These are phyloP conservation scores for Lichtheimia ornata DNA, from an alignment of 371 early-diverging fungal species.

Conservation along the genomic window DNA sequence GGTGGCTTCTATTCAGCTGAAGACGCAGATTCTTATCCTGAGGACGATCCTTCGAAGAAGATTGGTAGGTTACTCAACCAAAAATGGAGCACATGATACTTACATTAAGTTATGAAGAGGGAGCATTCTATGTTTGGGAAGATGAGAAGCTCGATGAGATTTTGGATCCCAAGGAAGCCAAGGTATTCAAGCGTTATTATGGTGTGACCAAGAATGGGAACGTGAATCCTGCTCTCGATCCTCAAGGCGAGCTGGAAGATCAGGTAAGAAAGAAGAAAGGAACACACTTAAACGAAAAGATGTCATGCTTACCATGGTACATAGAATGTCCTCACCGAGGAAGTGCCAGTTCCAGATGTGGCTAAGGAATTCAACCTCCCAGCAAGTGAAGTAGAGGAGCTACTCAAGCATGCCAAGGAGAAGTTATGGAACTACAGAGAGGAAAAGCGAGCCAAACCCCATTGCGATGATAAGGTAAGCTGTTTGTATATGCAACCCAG, in stretches of 20 bases:
- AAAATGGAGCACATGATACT: not conserved
- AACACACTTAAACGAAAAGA: not conserved
- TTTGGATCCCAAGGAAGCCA: slow-evolving; percentile 37
- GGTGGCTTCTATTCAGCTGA: slow-evolving; percentile 73
- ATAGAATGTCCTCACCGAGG: slow-evolving; percentile 17
- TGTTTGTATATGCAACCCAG: not conserved
- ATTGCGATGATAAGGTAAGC: slow-evolving; percentile 65
- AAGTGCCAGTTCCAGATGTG: slow-evolving; percentile 3
- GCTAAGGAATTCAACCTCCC: slow-evolving; percentile 13
- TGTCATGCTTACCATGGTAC: not conserved
- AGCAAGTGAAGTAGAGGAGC: not conserved
- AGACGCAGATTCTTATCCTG: slow-evolving; percentile 68
- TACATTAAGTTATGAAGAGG: slow-evolving; percentile 34
- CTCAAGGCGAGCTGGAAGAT: slow-evolving; percentile 56
- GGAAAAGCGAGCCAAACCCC: slow-evolving; percentile 58
- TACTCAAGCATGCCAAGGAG: slow-evolving; percentile 17
- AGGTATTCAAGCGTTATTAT: slow-evolving; percentile 49
- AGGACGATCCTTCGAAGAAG: slow-evolving; percentile 33
- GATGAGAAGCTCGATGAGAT: slow-evolving; percentile 40
- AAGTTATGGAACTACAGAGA: slow-evolving; percentile 50
- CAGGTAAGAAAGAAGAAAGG: slow-evolving; percentile 37
- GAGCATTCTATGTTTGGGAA: slow-evolving; percentile 73
- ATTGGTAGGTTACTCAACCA: slow-evolving; percentile 25
- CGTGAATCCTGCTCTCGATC: slow-evolving; percentile 55
- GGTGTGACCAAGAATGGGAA: slow-evolving; percentile 61